Evolutionary conservation across 2,329 filamentous ascomycete species (phyloP).

Genomic region (Dactylellina leptospora): DNA sequence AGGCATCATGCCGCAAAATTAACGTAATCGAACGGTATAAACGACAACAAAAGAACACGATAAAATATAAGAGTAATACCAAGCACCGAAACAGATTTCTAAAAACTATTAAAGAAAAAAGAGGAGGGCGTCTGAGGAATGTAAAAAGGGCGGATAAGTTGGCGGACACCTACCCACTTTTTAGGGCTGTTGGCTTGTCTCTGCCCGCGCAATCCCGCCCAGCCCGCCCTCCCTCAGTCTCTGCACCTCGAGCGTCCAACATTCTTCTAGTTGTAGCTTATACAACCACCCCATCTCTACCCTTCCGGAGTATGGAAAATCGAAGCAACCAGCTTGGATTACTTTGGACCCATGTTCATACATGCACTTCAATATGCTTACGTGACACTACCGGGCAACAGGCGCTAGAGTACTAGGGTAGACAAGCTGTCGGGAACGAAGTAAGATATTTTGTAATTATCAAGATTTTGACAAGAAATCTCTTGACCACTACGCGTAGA

Average conservation of each 20-base stretch:
- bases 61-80: background rate
- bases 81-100: background rate
- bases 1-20: slow-evolving; percentile 55
- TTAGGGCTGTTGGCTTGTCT: slow-evolving; percentile 44
- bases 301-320: too few relatives aligned
- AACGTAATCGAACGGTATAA: background rate
- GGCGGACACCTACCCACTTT: slow-evolving; percentile 34
- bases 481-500: too few relatives aligned
- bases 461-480: background rate
- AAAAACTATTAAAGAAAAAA: background rate
- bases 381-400: background rate
- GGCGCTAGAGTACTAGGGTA: background rate
- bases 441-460: background rate
- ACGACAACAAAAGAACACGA: background rate
- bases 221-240: background rate
- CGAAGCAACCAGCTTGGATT: too few relatives aligned
- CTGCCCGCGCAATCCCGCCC: slow-evolving; percentile 23
- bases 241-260: slow-evolving; percentile 12
- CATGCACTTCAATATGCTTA: slow-evolving; percentile 9
- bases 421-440: background rate
- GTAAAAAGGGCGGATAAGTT: slow-evolving; percentile 26
- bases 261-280: background rate
- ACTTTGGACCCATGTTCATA: too few relatives aligned
- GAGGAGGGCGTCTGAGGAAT: background rate
- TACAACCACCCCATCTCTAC: too few relatives aligned